Base-by-base conservation (phyloP, 768 basidiomycete genomes). In the Suillus discolor region DNA sequence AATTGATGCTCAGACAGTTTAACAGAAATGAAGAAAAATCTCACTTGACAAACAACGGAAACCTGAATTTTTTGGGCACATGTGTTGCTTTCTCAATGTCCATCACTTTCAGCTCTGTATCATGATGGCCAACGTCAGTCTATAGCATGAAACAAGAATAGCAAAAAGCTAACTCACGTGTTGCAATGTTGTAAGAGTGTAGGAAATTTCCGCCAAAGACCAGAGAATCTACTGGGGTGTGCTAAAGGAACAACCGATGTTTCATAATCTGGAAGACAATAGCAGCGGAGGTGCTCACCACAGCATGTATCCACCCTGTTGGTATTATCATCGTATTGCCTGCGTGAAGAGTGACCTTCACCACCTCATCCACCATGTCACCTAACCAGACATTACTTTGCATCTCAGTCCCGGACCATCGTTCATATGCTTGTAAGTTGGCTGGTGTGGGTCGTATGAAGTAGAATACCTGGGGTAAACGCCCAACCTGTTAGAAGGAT, bases 161-260 rank as follows among this genome's bases (percentile, higher is more conserved):
- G 25, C 39, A 60, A 42, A 39, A 59, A 41, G 25, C 18, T 25
- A 3, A 78, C 92, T 69, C 77, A 96, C 96, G 96, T 3, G 90
- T 94, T 1, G 84, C 82, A 53, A 97, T 87, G 71, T 94, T 89
- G 76, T 91, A 95, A 9, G 95, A 96, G 78, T 99, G 97, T 60
- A 99, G 76, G 75, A 98, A 99, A 77, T 99, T 99, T 45, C 97
- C 97, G 1, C 97, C 97, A 72, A 99, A 97, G 1, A 99, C 97
- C 49, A 99, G 82, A 5, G 96, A 91, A 74, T 99, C 96, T 39
- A 84, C 78, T 0, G 97, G 97, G 0, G 97, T 99, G 77, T 93
- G 89, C 92, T 97, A 70, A 41, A 65, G 49, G 51, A 28, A 13
- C 18, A 28, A 4, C 15, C 20, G 65, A n/a, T 64, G 41, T 44